These are phyloP conservation scores for Ramularia collo-cygni DNA, from an alignment of 2,329 filamentous ascomycete genomes.

Conservation along the genomic window DNA sequence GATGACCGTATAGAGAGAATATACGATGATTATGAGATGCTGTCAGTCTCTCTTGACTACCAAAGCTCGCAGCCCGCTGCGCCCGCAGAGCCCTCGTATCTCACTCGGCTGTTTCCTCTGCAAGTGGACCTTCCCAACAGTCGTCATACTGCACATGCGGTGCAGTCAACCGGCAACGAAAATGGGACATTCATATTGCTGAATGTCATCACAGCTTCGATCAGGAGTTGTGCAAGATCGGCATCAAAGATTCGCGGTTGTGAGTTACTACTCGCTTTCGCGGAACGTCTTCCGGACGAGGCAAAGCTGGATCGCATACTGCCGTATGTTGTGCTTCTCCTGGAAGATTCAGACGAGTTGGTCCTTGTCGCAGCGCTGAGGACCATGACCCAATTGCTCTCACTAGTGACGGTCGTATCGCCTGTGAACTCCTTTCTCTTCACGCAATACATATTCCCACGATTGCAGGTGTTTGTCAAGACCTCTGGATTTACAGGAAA, in stretches of 20 bases:
- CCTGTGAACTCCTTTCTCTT: conserved; percentile 63
- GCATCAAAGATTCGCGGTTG: conserved; percentile 84
- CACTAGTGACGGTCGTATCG: conserved; percentile 82
- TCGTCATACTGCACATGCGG: conserved; percentile 59
- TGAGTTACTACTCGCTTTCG: conserved; percentile 84
- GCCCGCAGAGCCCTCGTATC: conserved; percentile 30
- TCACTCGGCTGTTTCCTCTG: conserved; percentile 65
- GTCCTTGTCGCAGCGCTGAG: conserved; percentile 81
- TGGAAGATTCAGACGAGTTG: conserved; percentile 75
- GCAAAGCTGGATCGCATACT: conserved; percentile 90
- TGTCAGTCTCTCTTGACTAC: conserved; percentile 86
- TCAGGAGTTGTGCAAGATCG: conserved; percentile 82
- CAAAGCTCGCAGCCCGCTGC: conserved; percentile 42
- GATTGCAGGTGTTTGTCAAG: conserved; percentile 52
- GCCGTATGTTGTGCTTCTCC: conserved; percentile 76
- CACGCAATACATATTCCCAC: conserved; percentile 58
- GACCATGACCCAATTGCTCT: conserved; percentile 79
- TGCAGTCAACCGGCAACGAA: conserved; percentile 58
- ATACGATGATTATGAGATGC: conserved; percentile 94
- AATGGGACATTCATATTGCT: conserved; percentile 92
- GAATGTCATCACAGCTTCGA: conserved; percentile 77
- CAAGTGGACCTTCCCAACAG: conserved; percentile 82
- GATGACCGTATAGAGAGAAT: conserved; percentile 93
- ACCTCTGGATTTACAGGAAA: conserved; percentile 41
- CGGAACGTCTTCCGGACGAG: conserved; percentile 86